Conservation (phyloP, 1,139 yeast species). For the Yamadazyma dendronema region DNA sequence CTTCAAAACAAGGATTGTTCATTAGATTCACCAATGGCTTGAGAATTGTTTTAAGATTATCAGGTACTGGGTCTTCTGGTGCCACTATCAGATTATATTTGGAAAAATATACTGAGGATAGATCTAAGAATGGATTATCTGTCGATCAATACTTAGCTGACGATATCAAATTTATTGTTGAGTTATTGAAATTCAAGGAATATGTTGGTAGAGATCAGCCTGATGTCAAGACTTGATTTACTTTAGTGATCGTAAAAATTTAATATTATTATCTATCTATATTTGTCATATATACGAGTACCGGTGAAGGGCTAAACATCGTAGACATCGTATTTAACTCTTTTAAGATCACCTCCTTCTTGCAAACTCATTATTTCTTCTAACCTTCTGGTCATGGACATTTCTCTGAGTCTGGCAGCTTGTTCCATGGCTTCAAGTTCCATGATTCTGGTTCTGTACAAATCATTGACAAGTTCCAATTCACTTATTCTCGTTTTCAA, state of each 20-base stretch:
- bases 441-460: slow-evolving; percentile 75
- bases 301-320: slow-evolving; percentile 1
- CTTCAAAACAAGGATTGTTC: slow-evolving; percentile 87
- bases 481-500: slow-evolving; percentile 82
- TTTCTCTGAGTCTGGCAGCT: slow-evolving; percentile 54
- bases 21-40: slow-evolving; percentile 81
- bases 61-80: slow-evolving; percentile 98
- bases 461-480: slow-evolving; percentile 83
- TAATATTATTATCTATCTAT: no score
- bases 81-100: slow-evolving; percentile 93
- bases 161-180: slow-evolving; percentile 63
- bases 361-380: slow-evolving; percentile 41
- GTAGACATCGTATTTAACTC: slow-evolving; percentile 14
- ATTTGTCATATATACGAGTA: not conserved
- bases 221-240: slow-evolving; percentile 70
- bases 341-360: slow-evolving; percentile 21
- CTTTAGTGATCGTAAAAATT: not conserved
- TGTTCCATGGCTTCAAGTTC: slow-evolving; percentile 76
- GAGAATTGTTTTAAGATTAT: slow-evolving; percentile 84
- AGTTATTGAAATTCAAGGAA: slow-evolving; percentile 69
- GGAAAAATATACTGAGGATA: slow-evolving; percentile 76
- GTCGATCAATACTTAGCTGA: slow-evolving; percentile 71
- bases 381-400: slow-evolving; percentile 46
- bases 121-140: slow-evolving; percentile 41
- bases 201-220: slow-evolving; percentile 83